These are phyloP conservation scores for Trebouxia gelatinosa DNA, from an alignment of 163 green algal genomes.

Conservation along the genomic window DNA sequence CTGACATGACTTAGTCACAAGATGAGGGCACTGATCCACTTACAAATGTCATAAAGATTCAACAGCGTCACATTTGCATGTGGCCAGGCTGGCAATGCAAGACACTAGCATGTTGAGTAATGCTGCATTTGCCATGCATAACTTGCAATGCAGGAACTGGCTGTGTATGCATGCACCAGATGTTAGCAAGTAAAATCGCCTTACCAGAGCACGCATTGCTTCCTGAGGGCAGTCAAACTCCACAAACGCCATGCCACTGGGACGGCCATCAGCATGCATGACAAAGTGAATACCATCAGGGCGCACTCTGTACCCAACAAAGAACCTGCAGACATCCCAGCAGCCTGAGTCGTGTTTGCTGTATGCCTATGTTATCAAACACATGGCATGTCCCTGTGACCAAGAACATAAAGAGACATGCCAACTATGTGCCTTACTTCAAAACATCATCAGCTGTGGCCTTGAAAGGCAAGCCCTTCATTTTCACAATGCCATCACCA, in stretches of 20 bases:
- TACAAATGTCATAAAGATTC: background rate
- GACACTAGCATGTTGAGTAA: background rate
- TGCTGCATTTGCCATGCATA: background rate
- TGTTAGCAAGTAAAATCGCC: background rate
- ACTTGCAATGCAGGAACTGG: background rate
- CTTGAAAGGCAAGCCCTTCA: slow-evolving; percentile 22
- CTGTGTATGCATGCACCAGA: background rate
- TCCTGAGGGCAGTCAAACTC: slow-evolving; percentile 26
- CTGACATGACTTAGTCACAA: no score
- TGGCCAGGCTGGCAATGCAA: background rate
- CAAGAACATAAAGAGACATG: no score
- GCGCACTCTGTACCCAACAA: slow-evolving; percentile 12
- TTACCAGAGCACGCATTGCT: slow-evolving; percentile 21
- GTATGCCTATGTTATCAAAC: no score
- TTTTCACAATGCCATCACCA: slow-evolving; percentile 20
- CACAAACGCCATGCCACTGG: slow-evolving; percentile 20
- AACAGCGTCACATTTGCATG: background rate
- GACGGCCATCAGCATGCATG: slow-evolving; percentile 21
- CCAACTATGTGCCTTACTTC: background rate
- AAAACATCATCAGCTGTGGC: slow-evolving; percentile 24
- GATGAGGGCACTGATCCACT: background rate
- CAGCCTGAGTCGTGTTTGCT: no score
- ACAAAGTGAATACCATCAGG: slow-evolving; percentile 27
- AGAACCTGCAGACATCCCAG: slow-evolving; percentile 13
- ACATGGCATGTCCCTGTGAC: no score